A percentile compares a stretch with the other conserved stretches of the same genome.
phyloP scores from a whole-genome alignment of 495 filamentous ascomycete genomes.

The Penicillium paradoxum region DNA sequence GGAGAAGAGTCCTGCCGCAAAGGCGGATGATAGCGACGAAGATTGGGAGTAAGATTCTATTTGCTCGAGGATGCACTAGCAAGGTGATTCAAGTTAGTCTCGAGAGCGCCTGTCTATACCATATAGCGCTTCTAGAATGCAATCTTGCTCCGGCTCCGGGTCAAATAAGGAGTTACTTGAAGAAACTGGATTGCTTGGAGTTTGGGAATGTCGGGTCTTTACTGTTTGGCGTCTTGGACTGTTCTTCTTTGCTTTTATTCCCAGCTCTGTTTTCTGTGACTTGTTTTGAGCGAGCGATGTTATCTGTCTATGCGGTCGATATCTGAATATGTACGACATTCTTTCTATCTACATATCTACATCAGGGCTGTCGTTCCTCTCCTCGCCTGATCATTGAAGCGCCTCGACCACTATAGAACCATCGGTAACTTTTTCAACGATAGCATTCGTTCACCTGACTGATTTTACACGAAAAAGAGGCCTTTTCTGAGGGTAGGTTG shows the following conservation, averaged over 20 bases:
- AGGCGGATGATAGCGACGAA: constrained; percentile 58
- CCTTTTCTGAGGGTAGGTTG: neutral
- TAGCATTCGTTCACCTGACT: neutral
- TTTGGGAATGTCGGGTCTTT: constrained; percentile 13
- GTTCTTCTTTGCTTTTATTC: constrained; percentile 14
- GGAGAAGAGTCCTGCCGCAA: constrained; percentile 50
- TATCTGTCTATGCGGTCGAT: constrained; percentile 8
- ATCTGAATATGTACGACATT: constrained; percentile 15
- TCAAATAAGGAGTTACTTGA: neutral
- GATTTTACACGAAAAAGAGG: neutral
- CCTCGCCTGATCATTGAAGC: neutral
- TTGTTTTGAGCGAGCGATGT: constrained; percentile 21
- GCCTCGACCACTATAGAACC: neutral
- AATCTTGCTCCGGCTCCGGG: neutral
- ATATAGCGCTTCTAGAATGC: neutral
- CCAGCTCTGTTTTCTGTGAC: constrained; percentile 11
- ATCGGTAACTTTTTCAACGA: neutral
- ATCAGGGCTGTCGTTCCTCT: no score
- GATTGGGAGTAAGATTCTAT: constrained; percentile 70
- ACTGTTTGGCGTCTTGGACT: constrained; percentile 18
- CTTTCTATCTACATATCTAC: neutral
- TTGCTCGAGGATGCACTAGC: constrained; percentile 10
- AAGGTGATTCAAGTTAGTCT: neutral
- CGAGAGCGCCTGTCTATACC: neutral
- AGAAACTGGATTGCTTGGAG: constrained; percentile 17